phyloP scores from a whole-genome alignment of 106 monocot genomes.

The Allium fistulosum region DNA sequence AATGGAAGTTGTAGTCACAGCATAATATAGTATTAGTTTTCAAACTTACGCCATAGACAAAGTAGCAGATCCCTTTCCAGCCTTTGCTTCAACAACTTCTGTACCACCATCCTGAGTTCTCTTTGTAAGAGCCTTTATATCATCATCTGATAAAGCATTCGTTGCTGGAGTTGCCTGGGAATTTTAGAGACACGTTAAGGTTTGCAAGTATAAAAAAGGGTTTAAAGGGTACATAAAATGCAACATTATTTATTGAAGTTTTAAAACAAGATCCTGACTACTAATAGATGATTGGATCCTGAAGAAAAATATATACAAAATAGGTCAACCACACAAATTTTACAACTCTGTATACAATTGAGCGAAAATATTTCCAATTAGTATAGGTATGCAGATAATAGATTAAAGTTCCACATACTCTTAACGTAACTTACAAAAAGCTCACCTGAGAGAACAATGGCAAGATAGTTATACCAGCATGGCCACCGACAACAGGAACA shows the following conservation, averaged over 20 bases:
- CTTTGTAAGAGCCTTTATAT: constrained; percentile 86
- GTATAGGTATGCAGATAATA: too few relatives aligned
- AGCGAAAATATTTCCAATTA: too few relatives aligned
- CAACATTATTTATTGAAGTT: background rate
- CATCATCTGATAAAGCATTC: constrained; percentile 64
- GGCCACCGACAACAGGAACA: constrained; percentile 94
- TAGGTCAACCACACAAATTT: too few relatives aligned
- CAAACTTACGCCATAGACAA: constrained; percentile 94
- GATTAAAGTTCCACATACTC: too few relatives aligned
- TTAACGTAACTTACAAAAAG: background rate
- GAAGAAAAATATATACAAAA: too few relatives aligned
- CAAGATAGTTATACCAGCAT: constrained; percentile 90
- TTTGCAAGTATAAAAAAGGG: background rate
- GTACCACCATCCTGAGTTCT: constrained; percentile 98
- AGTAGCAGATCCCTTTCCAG: constrained; percentile 98
- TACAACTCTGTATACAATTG: too few relatives aligned
- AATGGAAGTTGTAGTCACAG: too few relatives aligned
- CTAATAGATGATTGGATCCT: background rate
- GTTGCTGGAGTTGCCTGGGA: constrained; percentile 69
- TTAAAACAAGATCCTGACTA: background rate
- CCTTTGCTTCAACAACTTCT: constrained; percentile 96
- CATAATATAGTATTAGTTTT: too few relatives aligned
- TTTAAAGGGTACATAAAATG: background rate
- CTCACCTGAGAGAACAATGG: constrained; percentile 92
- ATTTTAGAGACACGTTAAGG: too few relatives aligned